Base-by-base conservation (phyloP, 2,329 filamentous ascomycete species). In the Talaromyces sp. region DNA sequence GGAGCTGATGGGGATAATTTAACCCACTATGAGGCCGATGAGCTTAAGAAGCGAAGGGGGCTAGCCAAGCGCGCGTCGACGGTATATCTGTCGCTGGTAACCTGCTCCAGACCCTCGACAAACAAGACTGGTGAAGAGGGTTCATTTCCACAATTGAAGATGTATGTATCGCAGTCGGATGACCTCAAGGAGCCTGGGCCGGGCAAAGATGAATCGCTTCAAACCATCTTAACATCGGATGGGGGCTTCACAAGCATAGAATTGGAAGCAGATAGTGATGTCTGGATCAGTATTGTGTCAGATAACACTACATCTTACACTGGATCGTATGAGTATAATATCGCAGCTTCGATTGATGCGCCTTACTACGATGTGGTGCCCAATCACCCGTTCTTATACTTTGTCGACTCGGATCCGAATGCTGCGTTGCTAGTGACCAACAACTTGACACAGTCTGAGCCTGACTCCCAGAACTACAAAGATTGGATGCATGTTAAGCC, bases 11-110 rank as follows among this genome's bases (percentile, higher is more conserved):
- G 54, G 20, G 57, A 60, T 13, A 60, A 64, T n/a, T 45, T 58
- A 17, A 39, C 54, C 11, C 41, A 44, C 9, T 20, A 44, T 16
- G 20, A 17, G 13, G 32, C 27, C 1, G 37, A 58, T 44, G 57
- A 62, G 36, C 49, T 56, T 37, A 59, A 57, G 42, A 64, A 62
- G 49, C 50, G 55, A 40, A 52, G 60, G 10, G 54, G 56, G 14
- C 35, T 65, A 37, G 48, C 63, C 27, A 65, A 67, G 20, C 67
- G 72, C 20, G 71, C 72, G 14, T 78, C 73, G 37, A 83, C 75
- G 1, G 77, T 97, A 3, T 97, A 88, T 70, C 81, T 99, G 49
- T 91, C 91, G 2, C 85, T 91, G 39, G 97, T 91, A 61, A 92
- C 90, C 1, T 99, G 94, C 71, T 73, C 84, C 22, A 91, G 95